phyloP scores from a whole-genome alignment of 306 rosid species.

The Phaseolus lunatus region DNA sequence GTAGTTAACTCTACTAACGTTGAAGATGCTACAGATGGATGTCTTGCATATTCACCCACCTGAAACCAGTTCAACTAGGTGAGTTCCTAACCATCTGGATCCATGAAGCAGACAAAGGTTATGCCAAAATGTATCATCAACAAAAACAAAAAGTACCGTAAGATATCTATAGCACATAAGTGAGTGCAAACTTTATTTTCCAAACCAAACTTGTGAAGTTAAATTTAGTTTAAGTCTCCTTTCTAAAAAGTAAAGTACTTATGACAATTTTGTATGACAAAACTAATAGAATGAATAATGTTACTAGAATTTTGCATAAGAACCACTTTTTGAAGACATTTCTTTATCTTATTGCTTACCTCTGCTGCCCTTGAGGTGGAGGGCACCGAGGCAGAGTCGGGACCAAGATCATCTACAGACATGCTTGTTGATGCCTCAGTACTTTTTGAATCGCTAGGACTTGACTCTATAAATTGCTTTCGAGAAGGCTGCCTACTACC shows the following conservation, averaged over 20 bases:
- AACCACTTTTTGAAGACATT: background rate
- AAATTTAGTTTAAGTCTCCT: no score
- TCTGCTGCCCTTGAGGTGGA: constrained; percentile 87
- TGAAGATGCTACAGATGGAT: constrained; percentile 84
- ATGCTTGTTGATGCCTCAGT: constrained; percentile 85
- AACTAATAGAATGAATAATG: background rate
- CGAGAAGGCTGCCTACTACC: constrained; percentile 69
- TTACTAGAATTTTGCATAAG: background rate
- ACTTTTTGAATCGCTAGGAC: constrained; percentile 84
- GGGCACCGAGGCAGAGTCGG: constrained; percentile 79
- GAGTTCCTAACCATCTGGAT: constrained; percentile 26
- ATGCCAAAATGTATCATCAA: background rate
- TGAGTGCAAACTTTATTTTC: accelerated
- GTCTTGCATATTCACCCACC: constrained; percentile 76
- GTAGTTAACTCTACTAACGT: constrained; percentile 90
- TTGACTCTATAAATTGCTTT: constrained; percentile 77
- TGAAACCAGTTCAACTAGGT: constrained; percentile 48
- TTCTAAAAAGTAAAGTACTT: background rate
- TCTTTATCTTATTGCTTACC: constrained; percentile 54
- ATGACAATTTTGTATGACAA: background rate
- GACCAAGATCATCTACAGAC: constrained; percentile 74
- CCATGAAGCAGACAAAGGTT: background rate
- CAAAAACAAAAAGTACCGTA: background rate
- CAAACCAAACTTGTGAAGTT: no score
- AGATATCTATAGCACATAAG: no score